Conservation (phyloP, 148 eudicot species). For the Vaccinium macrocarpon region DNA sequence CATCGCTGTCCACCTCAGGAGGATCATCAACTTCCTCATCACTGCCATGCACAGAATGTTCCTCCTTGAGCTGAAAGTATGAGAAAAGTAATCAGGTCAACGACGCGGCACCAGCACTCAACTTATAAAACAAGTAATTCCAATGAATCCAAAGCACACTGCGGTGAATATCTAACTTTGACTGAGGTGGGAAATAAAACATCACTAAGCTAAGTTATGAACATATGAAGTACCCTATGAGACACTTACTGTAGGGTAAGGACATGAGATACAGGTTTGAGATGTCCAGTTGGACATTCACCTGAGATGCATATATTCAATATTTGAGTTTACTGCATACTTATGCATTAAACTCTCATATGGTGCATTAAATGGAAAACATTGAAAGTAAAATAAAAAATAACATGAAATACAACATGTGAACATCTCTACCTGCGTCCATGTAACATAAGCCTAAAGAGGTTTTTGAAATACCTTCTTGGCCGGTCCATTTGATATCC, state of each 20-base stretch:
- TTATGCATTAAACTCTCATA: neutral
- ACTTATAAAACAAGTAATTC: neutral
- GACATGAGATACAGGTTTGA: neutral
- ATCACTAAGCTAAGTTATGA: neutral
- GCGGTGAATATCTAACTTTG: neutral
- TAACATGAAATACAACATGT: neutral
- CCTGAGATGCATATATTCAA: neutral
- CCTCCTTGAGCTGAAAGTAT: slow-evolving; percentile 68
- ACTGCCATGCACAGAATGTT: slow-evolving; percentile 75
- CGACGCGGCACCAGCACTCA: neutral
- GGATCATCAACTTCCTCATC: slow-evolving; percentile 92
- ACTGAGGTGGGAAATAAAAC: neutral
- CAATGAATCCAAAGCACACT: neutral
- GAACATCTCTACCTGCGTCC: neutral
- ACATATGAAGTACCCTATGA: neutral
- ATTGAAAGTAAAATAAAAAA: neutral
- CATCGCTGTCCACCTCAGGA: slow-evolving; percentile 73
- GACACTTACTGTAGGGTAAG: neutral
- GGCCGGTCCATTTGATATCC: slow-evolving; percentile 66
- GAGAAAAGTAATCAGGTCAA: slow-evolving; percentile 2
- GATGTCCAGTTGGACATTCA: neutral
- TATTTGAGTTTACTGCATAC: neutral
- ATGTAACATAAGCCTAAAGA: neutral
- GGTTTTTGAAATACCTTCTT: slow-evolving; percentile 65
- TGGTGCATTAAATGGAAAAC: neutral